A percentile compares a stretch with the other conserved stretches of the same genome.
phyloP scores from a whole-genome alignment of 2,329 filamentous ascomycete genomes.

The Diaporthe aspalathi region DNA sequence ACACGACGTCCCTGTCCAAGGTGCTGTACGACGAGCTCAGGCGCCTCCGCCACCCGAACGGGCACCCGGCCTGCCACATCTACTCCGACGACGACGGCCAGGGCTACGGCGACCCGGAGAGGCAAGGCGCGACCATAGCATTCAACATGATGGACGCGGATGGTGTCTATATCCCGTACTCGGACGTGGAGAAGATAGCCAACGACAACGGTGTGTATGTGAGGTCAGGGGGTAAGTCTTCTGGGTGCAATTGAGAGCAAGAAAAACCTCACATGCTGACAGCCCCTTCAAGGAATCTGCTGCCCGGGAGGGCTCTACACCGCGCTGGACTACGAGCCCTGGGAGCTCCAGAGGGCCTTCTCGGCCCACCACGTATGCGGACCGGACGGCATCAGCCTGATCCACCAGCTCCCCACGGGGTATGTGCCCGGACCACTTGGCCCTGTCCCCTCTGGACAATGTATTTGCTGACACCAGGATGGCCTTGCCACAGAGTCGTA shows the following conservation, averaged over 20 bases:
- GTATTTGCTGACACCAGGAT: slow-evolving; percentile 13
- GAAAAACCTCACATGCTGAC: too few relatives aligned
- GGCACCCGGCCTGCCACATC: slow-evolving; percentile 61
- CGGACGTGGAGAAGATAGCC: slow-evolving; percentile 68
- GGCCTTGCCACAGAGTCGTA: slow-evolving; percentile 59
- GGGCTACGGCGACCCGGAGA: slow-evolving; percentile 61
- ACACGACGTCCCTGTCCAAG: slow-evolving; percentile 66
- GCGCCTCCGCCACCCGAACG: slow-evolving; percentile 64
- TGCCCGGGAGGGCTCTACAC: slow-evolving; percentile 60
- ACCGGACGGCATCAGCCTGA: slow-evolving; percentile 62
- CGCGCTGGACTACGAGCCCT: slow-evolving; percentile 62
- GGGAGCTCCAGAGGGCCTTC: slow-evolving; percentile 65
- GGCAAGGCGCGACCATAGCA: slow-evolving; percentile 71
- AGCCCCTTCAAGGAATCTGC: slow-evolving; percentile 54
- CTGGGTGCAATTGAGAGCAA: background rate
- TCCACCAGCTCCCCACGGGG: slow-evolving; percentile 66
- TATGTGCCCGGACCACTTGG: slow-evolving; percentile 43
- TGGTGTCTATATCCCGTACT: slow-evolving; percentile 66
- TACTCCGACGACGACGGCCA: slow-evolving; percentile 61
- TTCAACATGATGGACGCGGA: slow-evolving; percentile 69
- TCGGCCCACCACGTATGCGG: slow-evolving; percentile 69
- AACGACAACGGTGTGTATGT: slow-evolving; percentile 68
- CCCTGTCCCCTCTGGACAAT: background rate
- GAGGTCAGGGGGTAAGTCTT: slow-evolving; percentile 62
- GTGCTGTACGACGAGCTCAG: slow-evolving; percentile 60